Base-by-base conservation (phyloP, 1,139 yeast genomes). In the Candida labiduridarum region DNA sequence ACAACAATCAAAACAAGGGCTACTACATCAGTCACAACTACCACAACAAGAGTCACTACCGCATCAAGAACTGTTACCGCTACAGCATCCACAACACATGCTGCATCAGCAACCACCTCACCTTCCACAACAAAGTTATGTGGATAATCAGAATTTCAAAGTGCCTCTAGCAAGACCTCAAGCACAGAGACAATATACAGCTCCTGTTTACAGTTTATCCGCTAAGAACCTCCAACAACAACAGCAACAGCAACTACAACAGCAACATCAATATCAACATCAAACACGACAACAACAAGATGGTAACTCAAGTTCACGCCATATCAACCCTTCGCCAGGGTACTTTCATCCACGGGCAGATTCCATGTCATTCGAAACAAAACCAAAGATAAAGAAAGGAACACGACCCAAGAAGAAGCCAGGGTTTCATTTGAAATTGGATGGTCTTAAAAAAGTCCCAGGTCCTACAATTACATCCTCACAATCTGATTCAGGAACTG, bases 401-500 rank as follows among this genome's bases (percentile, higher is more conserved):
- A 10, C n/a, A 8, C 47, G 59, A 45, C 58, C 59, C 4, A 55
- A 51, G 19, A 55, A 56, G 45, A 54, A 56, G 30, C 59, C 59
- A 3, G 56, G 54, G 7, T 55, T 56, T 38, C 53, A 50, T 47
- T 42, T 56, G 16, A 56, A 55, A 38, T 49, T 56, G 27, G 59
- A 56, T 44, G 51, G 54, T 9, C 45, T 56, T 1, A 53, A 49
- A 19, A 51, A 50, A 43, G 30, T 36, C 3, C 11, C 41, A 2
- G 27, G 35, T 14, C 47, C 54, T 36, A 30, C 45, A 16, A 46
- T 56, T 4, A 48, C 53, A 12, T 56, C 59, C 2, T 52, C 59
- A n/a, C 59, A 56, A 25, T 56, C 59, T 0, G 59, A 56, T 48
- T 56, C 59, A 6, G 59, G 59, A 8, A 47, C 57, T n/a, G 58